Percentiles rank a stretch among this genome's conserved stretches.
These are phyloP conservation scores for Oryza glaberrima DNA, from an alignment of 176 grass and related monocot species.

Conservation along the genomic window DNA sequence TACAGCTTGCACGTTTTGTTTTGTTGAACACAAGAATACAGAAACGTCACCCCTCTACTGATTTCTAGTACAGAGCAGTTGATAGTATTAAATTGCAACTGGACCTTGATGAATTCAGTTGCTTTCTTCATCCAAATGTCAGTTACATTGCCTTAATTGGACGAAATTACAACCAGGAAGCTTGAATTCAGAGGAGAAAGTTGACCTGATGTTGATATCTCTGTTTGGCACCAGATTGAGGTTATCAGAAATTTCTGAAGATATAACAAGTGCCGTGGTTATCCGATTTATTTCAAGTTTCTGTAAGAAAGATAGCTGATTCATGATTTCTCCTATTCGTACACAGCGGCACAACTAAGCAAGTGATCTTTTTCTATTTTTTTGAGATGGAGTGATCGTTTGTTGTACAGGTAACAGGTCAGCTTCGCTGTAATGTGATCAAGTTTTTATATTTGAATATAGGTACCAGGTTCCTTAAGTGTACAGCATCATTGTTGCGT, in stretches of 20 bases:
- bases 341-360: background rate
- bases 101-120: background rate
- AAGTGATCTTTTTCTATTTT: background rate
- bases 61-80: background rate
- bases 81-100: background rate
- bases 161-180: background rate
- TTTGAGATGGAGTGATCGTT: background rate
- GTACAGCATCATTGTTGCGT: background rate
- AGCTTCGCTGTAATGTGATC: background rate
- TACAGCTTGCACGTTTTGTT: slow-evolving; percentile 19
- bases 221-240: background rate
- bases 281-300: background rate
- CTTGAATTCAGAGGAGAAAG: slow-evolving; percentile 28
- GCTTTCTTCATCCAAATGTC: slow-evolving; percentile 36
- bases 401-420: slow-evolving; percentile 6
- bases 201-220: background rate
- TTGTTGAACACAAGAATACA: background rate
- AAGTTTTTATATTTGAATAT: background rate
- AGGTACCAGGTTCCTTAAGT: background rate
- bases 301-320: slow-evolving; percentile 16
- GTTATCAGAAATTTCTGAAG: background rate
- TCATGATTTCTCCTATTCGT: background rate
- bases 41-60: background rate
- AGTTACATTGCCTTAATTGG: background rate
- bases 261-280: background rate